phyloP scores from a whole-genome alignment of 2,329 filamentous ascomycete species.

The Leptographium lundbergii region DNA sequence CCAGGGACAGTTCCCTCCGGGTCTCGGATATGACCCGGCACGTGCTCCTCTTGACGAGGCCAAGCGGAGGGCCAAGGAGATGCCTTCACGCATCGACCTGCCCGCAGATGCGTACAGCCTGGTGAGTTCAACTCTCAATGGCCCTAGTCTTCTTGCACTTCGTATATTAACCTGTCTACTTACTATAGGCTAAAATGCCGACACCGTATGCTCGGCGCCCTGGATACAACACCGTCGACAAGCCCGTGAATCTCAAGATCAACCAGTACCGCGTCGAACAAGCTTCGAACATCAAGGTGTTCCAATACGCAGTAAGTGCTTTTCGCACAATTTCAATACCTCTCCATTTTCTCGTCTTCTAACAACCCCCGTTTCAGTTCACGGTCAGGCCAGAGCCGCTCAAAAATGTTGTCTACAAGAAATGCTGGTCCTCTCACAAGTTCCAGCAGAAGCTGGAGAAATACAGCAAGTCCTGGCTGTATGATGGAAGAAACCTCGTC shows the following conservation, averaged over 20 bases:
- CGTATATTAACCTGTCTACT: background rate
- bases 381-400: conserved; percentile 47
- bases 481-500: conserved; percentile 73
- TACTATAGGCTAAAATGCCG: conserved; percentile 13
- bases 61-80: conserved; percentile 14
- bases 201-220: conserved; percentile 33
- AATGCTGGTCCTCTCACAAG: conserved; percentile 57
- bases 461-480: conserved; percentile 48
- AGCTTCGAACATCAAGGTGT: conserved; percentile 32
- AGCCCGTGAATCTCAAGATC: conserved; percentile 40
- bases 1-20: conserved; percentile 7
- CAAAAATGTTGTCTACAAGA: conserved; percentile 55
- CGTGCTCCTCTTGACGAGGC: conserved; percentile 13
- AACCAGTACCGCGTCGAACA: conserved; percentile 22
- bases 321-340: background rate
- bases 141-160: too few species aligned
- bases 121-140: conserved; percentile 17
- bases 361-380: conserved; percentile 36
- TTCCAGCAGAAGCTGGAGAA: conserved; percentile 43
- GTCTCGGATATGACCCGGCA: conserved; percentile 32
- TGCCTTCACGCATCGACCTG: conserved; percentile 38
- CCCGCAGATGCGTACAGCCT: conserved; percentile 42
- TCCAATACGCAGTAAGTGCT: conserved; percentile 71
- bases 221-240: conserved; percentile 45
- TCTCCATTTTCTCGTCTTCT: background rate